Evolutionary conservation across 805 yeast species (phyloP), one percentile per base, ranked within the genome.

Genomic region (Zygoascus biomembranicola): DNA sequence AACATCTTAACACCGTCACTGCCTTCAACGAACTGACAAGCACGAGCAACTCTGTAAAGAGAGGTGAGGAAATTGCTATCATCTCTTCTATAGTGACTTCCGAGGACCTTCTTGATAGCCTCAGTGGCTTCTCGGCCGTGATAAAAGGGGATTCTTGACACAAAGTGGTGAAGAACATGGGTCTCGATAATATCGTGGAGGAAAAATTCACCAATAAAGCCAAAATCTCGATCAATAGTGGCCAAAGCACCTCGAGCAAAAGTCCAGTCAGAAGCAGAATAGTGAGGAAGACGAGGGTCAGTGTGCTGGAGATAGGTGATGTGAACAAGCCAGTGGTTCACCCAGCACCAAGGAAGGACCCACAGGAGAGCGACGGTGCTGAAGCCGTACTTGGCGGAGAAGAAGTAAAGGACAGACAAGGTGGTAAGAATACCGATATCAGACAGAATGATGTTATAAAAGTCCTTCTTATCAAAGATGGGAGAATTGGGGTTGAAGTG

Each of bases 121-220:
- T 73, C 88, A 55, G 88, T 77, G 49, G 86, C 94, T 64, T 79
- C 81, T 69, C 92, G 59, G 49, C 59, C 95, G 63, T 86, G 84
- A 77, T 87, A 87, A 74, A 88, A 88, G 48, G 96, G 96, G 60
- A 87, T 86, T 69, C 95, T 76, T 10, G 90, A 83, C 58, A 80
- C 82, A 69, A 79, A 88, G 72, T 87, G 96, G 73, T 87, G 96
- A 63, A 85, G 77, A 52, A 88, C 95, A 67, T 87, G 96, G 51
- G 96, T 88, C 73, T 87, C 96, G 65, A 87, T 87, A 65, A 87
- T 87, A 68, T 86, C 95, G 70, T 87, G 96, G 81, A 87, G 84
- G 63, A 85, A 73, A 76, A 79, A 79, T 66, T 79, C 74, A 54
- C 96, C 96, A 57, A 85, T 74, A 66, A 87, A 84, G 32, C 92